Percentiles rank a stretch among this genome's conserved stretches.
Conservation (phyloP, 2,329 filamentous ascomycete genomes). For the Penicillium capsulatum region DNA sequence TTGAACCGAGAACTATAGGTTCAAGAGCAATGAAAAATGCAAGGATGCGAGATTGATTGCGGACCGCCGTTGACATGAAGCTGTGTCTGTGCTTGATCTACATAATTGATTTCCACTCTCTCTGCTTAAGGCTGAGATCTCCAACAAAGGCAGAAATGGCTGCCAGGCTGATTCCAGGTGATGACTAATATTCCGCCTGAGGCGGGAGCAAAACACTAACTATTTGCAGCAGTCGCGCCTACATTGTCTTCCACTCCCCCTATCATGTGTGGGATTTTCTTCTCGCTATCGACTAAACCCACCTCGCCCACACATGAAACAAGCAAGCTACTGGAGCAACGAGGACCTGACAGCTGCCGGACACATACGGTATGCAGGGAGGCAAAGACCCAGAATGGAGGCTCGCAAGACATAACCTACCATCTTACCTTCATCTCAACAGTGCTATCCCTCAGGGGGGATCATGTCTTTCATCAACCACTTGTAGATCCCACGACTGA, state of each 20-base stretch:
- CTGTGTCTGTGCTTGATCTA: too few species aligned
- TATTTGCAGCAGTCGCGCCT: neutral
- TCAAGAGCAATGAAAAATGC: constrained; percentile 1
- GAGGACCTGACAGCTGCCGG: constrained; percentile 45
- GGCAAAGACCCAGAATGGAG: constrained; percentile 16
- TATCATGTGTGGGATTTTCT: constrained; percentile 52
- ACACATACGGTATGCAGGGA: constrained; percentile 28
- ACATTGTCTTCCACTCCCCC: constrained; percentile 1
- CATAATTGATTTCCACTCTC: too few species aligned
- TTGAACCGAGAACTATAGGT: constrained; percentile 28
- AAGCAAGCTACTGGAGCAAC: constrained; percentile 32
- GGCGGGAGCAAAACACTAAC: constrained; percentile 11
- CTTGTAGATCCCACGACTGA: constrained; percentile 54
- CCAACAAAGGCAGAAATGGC: too few species aligned
- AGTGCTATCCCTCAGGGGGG: constrained; percentile 83
- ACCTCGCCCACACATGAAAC: constrained; percentile 34
- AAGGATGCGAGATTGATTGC: too few species aligned
- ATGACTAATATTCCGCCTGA: constrained; percentile 19
- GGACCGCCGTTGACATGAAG: too few species aligned
- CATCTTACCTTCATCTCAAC: constrained; percentile 70
- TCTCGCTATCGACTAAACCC: constrained; percentile 39
- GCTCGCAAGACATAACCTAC: constrained; percentile 26
- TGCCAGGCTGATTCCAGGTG: constrained; percentile 1
- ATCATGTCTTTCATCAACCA: constrained; percentile 67
- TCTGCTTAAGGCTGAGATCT: too few species aligned